A percentile compares a stretch with the other conserved stretches of the same genome.
Evolutionary conservation across 768 basidiomycete genomes (phyloP).

Genomic region (Russula olivacea): DNA sequence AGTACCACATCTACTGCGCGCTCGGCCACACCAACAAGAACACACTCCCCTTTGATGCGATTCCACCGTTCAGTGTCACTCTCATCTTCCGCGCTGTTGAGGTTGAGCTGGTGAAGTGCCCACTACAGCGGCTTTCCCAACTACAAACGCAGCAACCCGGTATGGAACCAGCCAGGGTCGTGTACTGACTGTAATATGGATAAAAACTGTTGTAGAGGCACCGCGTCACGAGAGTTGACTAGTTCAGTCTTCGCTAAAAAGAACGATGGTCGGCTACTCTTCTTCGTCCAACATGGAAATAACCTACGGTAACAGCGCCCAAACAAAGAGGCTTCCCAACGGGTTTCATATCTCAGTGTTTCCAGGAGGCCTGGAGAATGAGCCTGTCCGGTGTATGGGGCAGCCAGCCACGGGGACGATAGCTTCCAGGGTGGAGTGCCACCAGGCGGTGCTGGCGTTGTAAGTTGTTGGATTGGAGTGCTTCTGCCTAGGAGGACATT

Average conservation of each 20-base stretch:
- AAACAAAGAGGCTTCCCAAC: conserved; percentile 72
- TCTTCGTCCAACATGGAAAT: background rate
- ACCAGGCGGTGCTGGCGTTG: conserved; percentile 80
- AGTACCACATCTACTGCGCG: conserved; percentile 54
- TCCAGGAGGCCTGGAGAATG: conserved; percentile 55
- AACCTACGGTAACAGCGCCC: conserved; percentile 67
- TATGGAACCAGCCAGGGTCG: conserved; percentile 62
- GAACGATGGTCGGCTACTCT: conserved; percentile 27
- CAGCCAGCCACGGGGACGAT: conserved; percentile 56
- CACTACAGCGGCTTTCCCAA: conserved; percentile 83
- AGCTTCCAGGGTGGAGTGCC: conserved; percentile 62
- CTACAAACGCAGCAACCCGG: conserved; percentile 61
- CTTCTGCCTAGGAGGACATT: conserved; percentile 48
- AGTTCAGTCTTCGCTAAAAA: conserved; percentile 68
- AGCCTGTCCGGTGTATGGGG: conserved; percentile 42
- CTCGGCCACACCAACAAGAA: conserved; percentile 60
- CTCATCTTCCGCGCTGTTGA: conserved; percentile 58
- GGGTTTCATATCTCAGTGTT: conserved; percentile 53
- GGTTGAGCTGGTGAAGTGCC: conserved; percentile 72
- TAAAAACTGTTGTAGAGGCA: conserved; percentile 52
- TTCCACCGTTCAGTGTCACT: conserved; percentile 46
- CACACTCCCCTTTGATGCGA: conserved; percentile 62
- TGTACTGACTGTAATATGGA: conserved; percentile 55
- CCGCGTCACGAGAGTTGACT: conserved; percentile 37
- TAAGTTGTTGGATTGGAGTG: conserved; percentile 80